Evolutionary conservation across 2,329 filamentous ascomycete genomes (phyloP).

Genomic region (Ceratocystis alfenasii): DNA sequence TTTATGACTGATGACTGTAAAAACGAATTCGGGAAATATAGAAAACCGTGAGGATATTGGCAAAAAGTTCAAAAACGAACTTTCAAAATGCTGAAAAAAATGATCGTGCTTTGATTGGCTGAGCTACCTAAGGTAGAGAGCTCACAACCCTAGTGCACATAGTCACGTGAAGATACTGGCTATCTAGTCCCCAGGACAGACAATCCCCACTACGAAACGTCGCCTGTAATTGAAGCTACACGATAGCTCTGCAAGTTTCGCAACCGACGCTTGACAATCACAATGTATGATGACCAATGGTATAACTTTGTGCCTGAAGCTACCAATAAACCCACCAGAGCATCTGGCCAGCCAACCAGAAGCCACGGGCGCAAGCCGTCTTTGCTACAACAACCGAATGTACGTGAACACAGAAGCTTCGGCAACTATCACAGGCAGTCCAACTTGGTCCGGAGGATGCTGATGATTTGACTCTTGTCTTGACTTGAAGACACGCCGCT

Average conservation of each 20-base stretch:
- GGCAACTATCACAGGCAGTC: neutral
- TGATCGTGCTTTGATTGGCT: conserved; percentile 11
- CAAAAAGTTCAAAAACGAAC: neutral
- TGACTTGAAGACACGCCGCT: neutral
- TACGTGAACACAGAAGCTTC: conserved; percentile 31
- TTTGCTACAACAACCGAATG: conserved; percentile 54
- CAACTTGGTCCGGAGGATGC: neutral
- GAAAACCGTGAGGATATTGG: neutral
- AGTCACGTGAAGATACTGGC: conserved; percentile 16
- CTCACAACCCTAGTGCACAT: neutral
- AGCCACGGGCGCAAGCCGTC: conserved; percentile 55
- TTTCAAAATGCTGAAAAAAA: neutral
- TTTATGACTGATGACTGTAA: neutral
- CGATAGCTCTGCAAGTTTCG: conserved; percentile 3
- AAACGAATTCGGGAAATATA: neutral
- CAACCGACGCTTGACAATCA: neutral
- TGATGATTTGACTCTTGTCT: neutral
- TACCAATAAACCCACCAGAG: conserved; percentile 34
- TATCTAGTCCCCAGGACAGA: neutral
- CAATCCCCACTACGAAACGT: conserved; percentile 18
- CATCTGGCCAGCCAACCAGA: conserved; percentile 24
- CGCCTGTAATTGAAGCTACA: conserved; percentile 19
- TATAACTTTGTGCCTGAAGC: conserved; percentile 62
- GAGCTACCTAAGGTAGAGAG: neutral
- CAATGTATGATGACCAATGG: conserved; percentile 76